Percentiles rank a stretch among this genome's conserved stretches.
Conservation (phyloP, 1,139 yeast species). For the Yamadazyma atlantica region DNA sequence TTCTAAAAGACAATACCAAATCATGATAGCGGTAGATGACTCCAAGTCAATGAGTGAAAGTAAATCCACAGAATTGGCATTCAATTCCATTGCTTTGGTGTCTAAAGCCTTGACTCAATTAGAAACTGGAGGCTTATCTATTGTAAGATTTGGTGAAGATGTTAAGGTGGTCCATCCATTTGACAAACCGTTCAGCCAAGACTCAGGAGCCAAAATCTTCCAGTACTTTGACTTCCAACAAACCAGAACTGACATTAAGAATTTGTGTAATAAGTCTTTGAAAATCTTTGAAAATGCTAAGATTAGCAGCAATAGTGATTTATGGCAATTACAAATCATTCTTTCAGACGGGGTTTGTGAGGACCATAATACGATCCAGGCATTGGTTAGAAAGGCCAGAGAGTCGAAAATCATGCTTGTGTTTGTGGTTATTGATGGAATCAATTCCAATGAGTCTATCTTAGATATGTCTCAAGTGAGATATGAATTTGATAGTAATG, state of each 20-base stretch:
- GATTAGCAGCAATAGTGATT: conserved; percentile 54
- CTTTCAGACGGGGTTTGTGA: conserved; percentile 97
- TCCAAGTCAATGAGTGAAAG: conserved; percentile 98
- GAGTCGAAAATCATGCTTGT: conserved; percentile 94
- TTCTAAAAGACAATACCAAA: conserved; percentile 93
- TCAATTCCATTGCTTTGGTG: conserved; percentile 91
- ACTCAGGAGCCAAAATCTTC: conserved; percentile 80
- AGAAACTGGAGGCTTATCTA: conserved; percentile 90
- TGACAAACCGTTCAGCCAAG: conserved; percentile 77
- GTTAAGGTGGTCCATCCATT: conserved; percentile 88
- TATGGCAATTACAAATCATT: conserved; percentile 93
- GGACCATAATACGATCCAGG: conserved; percentile 78
- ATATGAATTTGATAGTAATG: conserved; percentile 67
- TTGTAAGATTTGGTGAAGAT: conserved; percentile 87
- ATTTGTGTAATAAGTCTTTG: conserved; percentile 70
- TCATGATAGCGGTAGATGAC: conserved; percentile 96
- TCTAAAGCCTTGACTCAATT: conserved; percentile 91
- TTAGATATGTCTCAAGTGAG: conserved; percentile 93
- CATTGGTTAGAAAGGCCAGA: conserved; percentile 86
- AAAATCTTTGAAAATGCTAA: conserved; percentile 73
- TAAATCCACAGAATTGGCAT: conserved; percentile 84
- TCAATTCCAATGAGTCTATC: conserved; percentile 80
- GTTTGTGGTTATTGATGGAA: conserved; percentile 90
- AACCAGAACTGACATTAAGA: conserved; percentile 78
- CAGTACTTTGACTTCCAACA: conserved; percentile 93